Base-by-base conservation (phyloP, 2,329 filamentous ascomycete species). In the Penicillium sp. region DNA sequence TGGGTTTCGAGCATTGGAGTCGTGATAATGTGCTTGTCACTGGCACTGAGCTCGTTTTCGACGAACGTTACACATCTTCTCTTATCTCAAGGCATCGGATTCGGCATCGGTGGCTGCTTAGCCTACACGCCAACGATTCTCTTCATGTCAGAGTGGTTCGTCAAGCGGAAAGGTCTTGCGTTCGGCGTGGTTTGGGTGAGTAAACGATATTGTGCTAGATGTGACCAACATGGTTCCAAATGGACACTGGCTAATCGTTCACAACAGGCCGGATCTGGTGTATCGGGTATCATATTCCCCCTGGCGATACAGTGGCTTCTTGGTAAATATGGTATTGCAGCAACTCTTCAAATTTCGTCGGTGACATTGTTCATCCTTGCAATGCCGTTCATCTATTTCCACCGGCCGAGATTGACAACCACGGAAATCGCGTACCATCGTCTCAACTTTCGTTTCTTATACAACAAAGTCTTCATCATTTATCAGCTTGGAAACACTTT, bases 141-240 rank as follows among this genome's bases (percentile, higher is more conserved):
- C 27, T 77, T 76, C 49, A 68, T 82, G 40, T 77, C 81, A 46
- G 78, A 82, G 60, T 85, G 64, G 74, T 83, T 81, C 64, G 72
- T 79, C 8, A 66, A 67, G 21, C 67, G 75, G 5, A 77, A 79
- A 61, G 78, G 79, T 1, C 69, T 82, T 18, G 80, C 79, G 0
- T 80, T 77, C 57, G 80, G 80, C 5, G 72, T 76, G 6, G 75
- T 79, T 34, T 79, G 78, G 76, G 75, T 69, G 43, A 59, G 68
- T 55, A 39, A 9, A 16, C 6, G 1, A 14, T 7, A n/a, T 7
- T 41, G 3, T 27, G 24, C n/a, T 39, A 7, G 16, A 39, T 24
- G 1, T 21, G 13, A 24, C 24, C 3, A 27, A 27, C 24, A 1
- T 42, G 6, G 4, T 13, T 21, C 16, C 4, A 16, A 14, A 5